Base-by-base conservation (phyloP, 1,139 yeast species). In the Hansenula sp. region DNA sequence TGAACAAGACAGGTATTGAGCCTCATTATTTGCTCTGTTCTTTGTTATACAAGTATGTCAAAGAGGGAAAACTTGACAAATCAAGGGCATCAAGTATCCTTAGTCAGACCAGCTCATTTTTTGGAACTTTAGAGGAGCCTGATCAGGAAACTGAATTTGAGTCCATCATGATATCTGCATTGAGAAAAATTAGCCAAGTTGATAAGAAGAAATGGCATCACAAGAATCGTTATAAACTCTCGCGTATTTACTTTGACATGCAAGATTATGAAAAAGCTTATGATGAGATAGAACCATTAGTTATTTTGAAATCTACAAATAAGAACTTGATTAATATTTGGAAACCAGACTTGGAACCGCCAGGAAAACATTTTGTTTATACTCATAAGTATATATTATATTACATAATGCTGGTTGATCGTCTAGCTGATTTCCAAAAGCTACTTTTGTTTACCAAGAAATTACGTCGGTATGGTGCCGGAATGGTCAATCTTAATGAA, bases 181-280 rank as follows among this genome's bases (percentile, higher is more conserved):
- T 71, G 43, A 62, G 58, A 35, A 63, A 54, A 44, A 57, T 89
- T 8, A 63, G 75, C 19, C 46, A 67, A 0, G 66, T 75, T 19
- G 97, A 92, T 57, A 89, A 84, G 60, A 85, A 81, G 57, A 87
- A 80, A 42, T 89, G 97, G 97, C 95, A 89, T 40, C 98, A 92
- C 55, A 76, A 85, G 40, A 95, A 97, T 2, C 71, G 78, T 4
- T 89, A 75, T 55, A 68, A 90, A 44, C 65, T 86, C n/a, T 87
- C 97, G 0, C 68, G 65, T 40, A 77, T 89, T 10, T 64, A 71
- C 17, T 73, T 66, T 41, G 77, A 79, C 2, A 70, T 77, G 32
- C 59, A 67, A 2, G 79, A 85, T 41, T 53, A 65, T 8, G 62
- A 63, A 1, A 69, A 64, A 2, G 95, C 97, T 0, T 67, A 72